Evolutionary conservation across 139 green algal genomes (phyloP).

Genomic region (Monoraphidium neglectum): DNA sequence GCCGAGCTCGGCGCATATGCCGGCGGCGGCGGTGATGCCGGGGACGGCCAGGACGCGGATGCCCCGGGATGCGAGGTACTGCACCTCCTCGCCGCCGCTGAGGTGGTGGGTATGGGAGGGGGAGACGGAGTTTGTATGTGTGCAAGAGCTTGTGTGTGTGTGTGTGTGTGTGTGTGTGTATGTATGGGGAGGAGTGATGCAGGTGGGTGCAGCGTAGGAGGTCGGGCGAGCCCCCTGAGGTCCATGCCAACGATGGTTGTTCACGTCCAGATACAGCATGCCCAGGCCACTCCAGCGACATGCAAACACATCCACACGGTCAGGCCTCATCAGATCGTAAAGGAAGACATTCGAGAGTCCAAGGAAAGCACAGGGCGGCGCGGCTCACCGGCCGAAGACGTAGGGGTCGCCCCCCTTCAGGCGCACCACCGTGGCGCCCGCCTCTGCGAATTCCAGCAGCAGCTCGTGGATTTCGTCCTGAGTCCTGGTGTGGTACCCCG

Average conservation of each 20-base stretch:
- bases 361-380: neutral
- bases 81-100: conserved; percentile 91
- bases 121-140: neutral
- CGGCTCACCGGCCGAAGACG: conserved; percentile 83
- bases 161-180: conserved; percentile 8
- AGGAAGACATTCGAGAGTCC: no score
- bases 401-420: conserved; percentile 96
- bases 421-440: conserved; percentile 72
- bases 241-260: no score
- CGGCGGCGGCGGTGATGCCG: conserved; percentile 75
- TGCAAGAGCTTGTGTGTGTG: neutral
- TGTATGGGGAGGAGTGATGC: no score
- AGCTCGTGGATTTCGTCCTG: conserved; percentile 94
- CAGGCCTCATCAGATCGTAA: no score
- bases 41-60: conserved; percentile 89
- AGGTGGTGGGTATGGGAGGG: no score
- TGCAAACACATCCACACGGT: no score
- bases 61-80: conserved; percentile 79
- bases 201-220: no score
- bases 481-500: conserved; percentile 91
- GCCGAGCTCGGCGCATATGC: conserved; percentile 84
- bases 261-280: no score
- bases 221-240: no score
- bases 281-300: no score
- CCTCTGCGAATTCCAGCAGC: conserved; percentile 87